Conservation (phyloP, 2,329 filamentous ascomycete genomes). For the Tympanopsis confertula region DNA sequence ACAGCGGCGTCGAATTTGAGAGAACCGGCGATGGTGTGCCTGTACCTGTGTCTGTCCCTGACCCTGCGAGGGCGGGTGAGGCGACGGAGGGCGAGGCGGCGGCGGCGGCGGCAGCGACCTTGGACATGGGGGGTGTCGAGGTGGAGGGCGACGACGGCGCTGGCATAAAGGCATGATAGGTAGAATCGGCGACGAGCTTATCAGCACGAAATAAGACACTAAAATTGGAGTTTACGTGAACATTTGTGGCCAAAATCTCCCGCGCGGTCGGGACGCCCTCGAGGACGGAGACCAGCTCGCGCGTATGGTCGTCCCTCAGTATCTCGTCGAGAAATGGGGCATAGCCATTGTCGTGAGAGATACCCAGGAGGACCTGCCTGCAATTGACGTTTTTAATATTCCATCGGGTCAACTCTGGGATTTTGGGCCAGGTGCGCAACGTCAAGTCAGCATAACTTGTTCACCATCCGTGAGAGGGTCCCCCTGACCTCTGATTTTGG, state of each 20-base stretch:
- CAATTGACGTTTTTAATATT: conserved; percentile 50
- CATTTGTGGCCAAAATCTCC: conserved; percentile 33
- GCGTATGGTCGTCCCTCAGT: conserved; percentile 27
- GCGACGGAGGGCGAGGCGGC: no score
- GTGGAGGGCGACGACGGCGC: conserved; percentile 3
- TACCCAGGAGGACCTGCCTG: conserved; percentile 47
- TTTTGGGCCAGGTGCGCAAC: conserved; percentile 3
- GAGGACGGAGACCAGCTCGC: conserved; percentile 36
- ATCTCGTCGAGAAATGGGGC: conserved; percentile 46
- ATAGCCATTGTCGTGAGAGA: conserved; percentile 50
- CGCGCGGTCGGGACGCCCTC: conserved; percentile 39
- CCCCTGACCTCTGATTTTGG: conserved; percentile 44
- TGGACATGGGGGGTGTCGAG: conserved; percentile 1
- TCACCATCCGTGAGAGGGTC: conserved; percentile 5
- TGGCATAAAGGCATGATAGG: conserved; percentile 13
- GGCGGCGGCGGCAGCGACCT: conserved; percentile 4
- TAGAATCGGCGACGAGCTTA: conserved; percentile 35
- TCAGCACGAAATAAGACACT: conserved; percentile 39
- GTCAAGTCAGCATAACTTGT: conserved; percentile 10
- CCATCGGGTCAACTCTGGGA: conserved; percentile 37
- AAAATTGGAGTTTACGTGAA: conserved; percentile 32
- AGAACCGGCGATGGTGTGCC: not conserved
- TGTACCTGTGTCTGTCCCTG: no score
- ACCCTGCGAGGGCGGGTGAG: conserved; percentile 5
- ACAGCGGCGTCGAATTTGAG: conserved; percentile 7